Evolutionary conservation across 2,329 filamentous ascomycete genomes (phyloP).

Genomic region (Rhynchosporium graminicola): DNA sequence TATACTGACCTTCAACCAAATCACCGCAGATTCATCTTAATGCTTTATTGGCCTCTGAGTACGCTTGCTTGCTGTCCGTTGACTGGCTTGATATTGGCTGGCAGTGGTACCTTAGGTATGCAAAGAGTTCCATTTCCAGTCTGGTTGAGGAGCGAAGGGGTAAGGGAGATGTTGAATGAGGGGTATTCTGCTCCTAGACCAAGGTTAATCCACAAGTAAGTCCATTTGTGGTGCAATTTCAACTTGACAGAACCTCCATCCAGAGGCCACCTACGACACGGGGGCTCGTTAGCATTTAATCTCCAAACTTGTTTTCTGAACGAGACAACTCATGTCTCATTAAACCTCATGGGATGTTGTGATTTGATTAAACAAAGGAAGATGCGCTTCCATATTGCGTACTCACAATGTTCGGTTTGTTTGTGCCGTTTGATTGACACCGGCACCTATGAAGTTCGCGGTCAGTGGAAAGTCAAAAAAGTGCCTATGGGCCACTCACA

Average conservation of each 20-base stretch:
- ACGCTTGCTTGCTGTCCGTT: conserved; percentile 67
- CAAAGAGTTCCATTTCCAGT: conserved; percentile 67
- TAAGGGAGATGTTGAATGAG: conserved; percentile 70
- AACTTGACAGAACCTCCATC: conserved; percentile 52
- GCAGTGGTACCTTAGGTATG: conserved; percentile 58
- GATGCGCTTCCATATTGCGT: no score
- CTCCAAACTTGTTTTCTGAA: no score
- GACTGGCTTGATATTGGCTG: conserved; percentile 49
- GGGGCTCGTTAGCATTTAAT: no score
- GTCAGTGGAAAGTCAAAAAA: background rate
- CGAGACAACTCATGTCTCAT: no score
- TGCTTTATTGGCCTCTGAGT: background rate
- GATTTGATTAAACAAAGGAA: no score
- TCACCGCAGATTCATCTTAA: no score
- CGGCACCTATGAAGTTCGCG: conserved; percentile 51
- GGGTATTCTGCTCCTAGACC: conserved; percentile 53
- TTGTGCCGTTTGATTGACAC: conserved; percentile 46
- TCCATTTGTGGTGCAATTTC: conserved; percentile 52
- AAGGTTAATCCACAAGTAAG: conserved; percentile 54
- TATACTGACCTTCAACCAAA: no score
- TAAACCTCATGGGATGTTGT: no score
- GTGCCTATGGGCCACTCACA: conserved; percentile 31
- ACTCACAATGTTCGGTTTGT: conserved; percentile 46
- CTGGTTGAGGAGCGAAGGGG: conserved; percentile 58
- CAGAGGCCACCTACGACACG: conserved; percentile 42